A percentile compares a stretch with the other conserved stretches of the same genome.
Evolutionary conservation across 2,329 filamentous ascomycete species (phyloP).

Genomic region (Aspergillus piperis): DNA sequence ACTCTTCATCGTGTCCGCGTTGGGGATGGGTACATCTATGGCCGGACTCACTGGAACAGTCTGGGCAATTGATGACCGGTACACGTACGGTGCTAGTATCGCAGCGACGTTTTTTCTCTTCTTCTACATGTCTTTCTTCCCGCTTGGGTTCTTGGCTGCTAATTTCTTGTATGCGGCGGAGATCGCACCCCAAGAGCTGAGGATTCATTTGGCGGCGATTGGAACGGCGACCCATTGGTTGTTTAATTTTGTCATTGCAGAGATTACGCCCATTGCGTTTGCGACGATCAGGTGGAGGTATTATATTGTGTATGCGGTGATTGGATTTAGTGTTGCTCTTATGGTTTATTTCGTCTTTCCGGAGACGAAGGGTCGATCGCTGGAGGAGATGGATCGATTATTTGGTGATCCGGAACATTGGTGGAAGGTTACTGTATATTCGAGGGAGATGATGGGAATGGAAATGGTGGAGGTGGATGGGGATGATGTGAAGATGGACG

Average conservation of each 20-base stretch:
- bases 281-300: conserved; percentile 54
- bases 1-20: no score
- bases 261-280: conserved; percentile 63
- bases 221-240: conserved; percentile 62
- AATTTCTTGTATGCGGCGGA: conserved; percentile 54
- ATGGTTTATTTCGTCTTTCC: conserved; percentile 60
- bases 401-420: no score
- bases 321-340: conserved; percentile 45
- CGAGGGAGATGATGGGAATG: no score
- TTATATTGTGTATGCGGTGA: conserved; percentile 55
- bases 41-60: background rate
- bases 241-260: conserved; percentile 64
- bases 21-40: no score
- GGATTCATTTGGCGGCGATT: conserved; percentile 59
- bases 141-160: conserved; percentile 62
- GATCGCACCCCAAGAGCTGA: conserved; percentile 54
- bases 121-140: conserved; percentile 64
- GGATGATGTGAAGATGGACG: no score
- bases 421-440: no score
- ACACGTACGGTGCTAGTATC: background rate
- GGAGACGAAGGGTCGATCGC: conserved; percentile 54
- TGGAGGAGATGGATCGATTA: no score
- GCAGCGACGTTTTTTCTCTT: conserved; percentile 52
- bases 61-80: conserved; percentile 19
- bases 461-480: no score